A percentile compares a stretch with the other conserved stretches of the same genome.
phyloP scores from a whole-genome alignment of 352 stramenopile genomes.

The Phytophthora palmivora region DNA sequence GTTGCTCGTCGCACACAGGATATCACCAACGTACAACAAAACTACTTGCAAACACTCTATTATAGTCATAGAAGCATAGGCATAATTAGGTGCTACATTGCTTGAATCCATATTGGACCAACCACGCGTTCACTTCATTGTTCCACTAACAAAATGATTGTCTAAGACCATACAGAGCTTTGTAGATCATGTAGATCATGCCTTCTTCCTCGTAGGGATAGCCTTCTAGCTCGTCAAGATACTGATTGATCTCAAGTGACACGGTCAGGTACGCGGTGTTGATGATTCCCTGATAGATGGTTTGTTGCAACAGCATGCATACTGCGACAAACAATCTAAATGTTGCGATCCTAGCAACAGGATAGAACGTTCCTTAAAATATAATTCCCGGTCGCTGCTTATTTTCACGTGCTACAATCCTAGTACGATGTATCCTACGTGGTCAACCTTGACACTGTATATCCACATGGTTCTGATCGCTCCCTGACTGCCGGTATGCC shows the following conservation, averaged over 20 bases:
- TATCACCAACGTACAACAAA: slow-evolving; percentile 36
- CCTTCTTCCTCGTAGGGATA: too few species aligned
- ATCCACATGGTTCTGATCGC: slow-evolving; percentile 3
- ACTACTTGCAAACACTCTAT: slow-evolving; percentile 20
- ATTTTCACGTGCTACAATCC: slow-evolving; percentile 3
- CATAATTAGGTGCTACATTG: slow-evolving; percentile 21
- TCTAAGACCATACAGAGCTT: slow-evolving; percentile 9
- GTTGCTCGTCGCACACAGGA: slow-evolving; percentile 34
- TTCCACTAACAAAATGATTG: slow-evolving; percentile 31
- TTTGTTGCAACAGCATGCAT: too few species aligned
- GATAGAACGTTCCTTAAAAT: slow-evolving; percentile 12
- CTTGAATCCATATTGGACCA: slow-evolving; percentile 15
- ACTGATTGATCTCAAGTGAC: too few species aligned
- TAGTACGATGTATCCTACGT: background rate
- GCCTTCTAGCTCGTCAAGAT: too few species aligned
- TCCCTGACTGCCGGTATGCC: background rate
- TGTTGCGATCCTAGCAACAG: background rate
- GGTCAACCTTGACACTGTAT: background rate
- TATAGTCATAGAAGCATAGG: slow-evolving; percentile 15
- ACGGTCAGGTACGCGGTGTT: too few species aligned
- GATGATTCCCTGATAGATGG: too few species aligned
- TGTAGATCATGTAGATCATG: too few species aligned
- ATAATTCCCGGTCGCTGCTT: slow-evolving; percentile 24
- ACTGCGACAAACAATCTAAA: too few species aligned
- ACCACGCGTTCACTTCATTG: slow-evolving; percentile 23